phyloP scores from a whole-genome alignment of 331 rosid species.

The Quercus tomentella region DNA sequence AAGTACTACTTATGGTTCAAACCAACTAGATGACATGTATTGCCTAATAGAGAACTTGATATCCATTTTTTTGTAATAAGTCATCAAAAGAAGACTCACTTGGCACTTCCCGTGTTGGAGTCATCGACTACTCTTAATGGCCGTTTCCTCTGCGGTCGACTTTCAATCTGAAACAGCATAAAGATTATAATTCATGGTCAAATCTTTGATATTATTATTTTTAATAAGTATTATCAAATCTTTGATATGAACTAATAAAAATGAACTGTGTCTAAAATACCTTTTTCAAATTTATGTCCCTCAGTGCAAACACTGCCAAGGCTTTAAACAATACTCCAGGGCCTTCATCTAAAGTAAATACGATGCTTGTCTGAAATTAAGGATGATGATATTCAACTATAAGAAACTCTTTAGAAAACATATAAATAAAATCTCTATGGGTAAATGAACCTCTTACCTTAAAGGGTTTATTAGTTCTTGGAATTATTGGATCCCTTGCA shows the following conservation, averaged over 20 bases:
- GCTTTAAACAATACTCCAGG: conserved; percentile 66
- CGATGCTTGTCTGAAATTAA: conserved; percentile 61
- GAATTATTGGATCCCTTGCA: conserved; percentile 64
- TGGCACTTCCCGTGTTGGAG: conserved; percentile 53
- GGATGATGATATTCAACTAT: background rate
- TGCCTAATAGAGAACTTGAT: background rate
- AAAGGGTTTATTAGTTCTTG: conserved; percentile 36
- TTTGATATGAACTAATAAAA: conserved; percentile 11
- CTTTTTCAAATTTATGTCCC: conserved; percentile 59
- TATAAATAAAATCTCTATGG: background rate
- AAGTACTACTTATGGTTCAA: background rate
- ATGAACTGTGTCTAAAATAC: conserved; percentile 12
- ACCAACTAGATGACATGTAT: background rate
- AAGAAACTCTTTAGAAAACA: background rate
- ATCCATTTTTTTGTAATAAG: background rate
- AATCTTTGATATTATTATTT: background rate
- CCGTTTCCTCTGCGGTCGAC: conserved; percentile 60
- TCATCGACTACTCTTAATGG: conserved; percentile 65
- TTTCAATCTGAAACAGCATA: conserved; percentile 50
- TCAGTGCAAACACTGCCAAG: conserved; percentile 56
- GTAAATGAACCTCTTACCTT: conserved; percentile 33
- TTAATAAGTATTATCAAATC: background rate
- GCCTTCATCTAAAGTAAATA: conserved; percentile 58
- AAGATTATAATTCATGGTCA: background rate
- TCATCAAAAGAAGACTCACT: conserved; percentile 31